Evolutionary conservation across 1,284 basidiomycete species (phyloP).

Genomic region (Ustilago bromivora): DNA sequence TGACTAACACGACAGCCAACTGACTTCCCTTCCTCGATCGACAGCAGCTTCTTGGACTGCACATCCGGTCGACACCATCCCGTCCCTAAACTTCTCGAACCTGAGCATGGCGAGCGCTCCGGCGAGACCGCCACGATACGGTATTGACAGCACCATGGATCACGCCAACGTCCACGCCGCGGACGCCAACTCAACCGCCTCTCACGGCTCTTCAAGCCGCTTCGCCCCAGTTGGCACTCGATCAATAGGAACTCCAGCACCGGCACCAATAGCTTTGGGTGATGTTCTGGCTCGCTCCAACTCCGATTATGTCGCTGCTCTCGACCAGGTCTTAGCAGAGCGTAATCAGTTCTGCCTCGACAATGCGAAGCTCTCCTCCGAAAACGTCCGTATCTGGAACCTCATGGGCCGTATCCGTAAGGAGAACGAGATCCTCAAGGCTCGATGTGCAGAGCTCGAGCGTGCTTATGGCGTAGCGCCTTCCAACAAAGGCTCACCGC

Average conservation of each 20-base stretch:
- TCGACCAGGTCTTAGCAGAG: constrained; percentile 62
- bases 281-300: constrained; percentile 53
- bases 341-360: constrained; percentile 60
- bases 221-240: constrained; percentile 37
- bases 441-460: constrained; percentile 38
- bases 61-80: background rate
- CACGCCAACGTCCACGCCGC: constrained; percentile 12
- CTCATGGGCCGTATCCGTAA: constrained; percentile 62
- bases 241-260: constrained; percentile 28
- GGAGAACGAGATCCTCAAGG: constrained; percentile 63
- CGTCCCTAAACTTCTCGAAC: background rate
- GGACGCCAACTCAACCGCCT: constrained; percentile 40
- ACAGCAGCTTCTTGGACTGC: no score
- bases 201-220: constrained; percentile 45
- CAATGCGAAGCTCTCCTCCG: constrained; percentile 58
- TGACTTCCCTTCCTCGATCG: background rate
- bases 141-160: constrained; percentile 38
- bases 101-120: constrained; percentile 37
- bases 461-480: constrained; percentile 22
- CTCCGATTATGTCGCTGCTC: constrained; percentile 48
- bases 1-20: no score
- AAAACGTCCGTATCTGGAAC: constrained; percentile 65
- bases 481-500: constrained; percentile 25
- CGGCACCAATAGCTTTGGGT: constrained; percentile 52
- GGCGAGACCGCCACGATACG: constrained; percentile 41